Percentiles rank a stretch among this genome's conserved stretches.
Conservation (phyloP, 1,284 basidiomycete species). For the Naganishia cerealis region DNA sequence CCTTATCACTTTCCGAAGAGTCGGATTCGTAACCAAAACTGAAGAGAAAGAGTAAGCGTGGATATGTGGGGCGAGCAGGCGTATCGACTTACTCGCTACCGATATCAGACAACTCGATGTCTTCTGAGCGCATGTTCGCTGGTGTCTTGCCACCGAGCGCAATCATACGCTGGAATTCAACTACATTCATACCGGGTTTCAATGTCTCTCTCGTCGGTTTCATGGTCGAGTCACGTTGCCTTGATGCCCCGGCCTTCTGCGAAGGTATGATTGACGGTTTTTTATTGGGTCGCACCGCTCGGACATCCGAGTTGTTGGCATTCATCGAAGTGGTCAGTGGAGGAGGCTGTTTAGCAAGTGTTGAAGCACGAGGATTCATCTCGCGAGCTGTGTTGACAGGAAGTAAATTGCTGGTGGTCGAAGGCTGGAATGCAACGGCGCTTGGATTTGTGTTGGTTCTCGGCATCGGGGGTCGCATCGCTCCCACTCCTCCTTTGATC, state of each 20-base stretch:
- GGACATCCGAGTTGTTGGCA: constrained; percentile 17
- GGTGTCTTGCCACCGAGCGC: constrained; percentile 46
- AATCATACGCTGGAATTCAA: constrained; percentile 26
- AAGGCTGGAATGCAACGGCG: neutral
- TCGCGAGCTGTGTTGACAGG: constrained; percentile 9
- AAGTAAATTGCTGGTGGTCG: neutral
- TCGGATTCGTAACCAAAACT: constrained; percentile 68
- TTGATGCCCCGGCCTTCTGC: constrained; percentile 7
- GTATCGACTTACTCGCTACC: constrained; percentile 67
- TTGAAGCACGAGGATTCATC: neutral
- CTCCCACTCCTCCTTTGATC: constrained; percentile 19
- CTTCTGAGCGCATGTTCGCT: constrained; percentile 63
- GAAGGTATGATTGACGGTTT: constrained; percentile 20
- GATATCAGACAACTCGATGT: constrained; percentile 86
- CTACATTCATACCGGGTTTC: constrained; percentile 26
- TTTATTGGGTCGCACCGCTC: constrained; percentile 22
- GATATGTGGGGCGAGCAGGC: neutral
- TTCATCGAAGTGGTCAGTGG: constrained; percentile 23
- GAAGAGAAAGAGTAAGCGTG: constrained; percentile 2
- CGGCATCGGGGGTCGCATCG: constrained; percentile 23
- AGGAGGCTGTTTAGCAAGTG: constrained; percentile 7
- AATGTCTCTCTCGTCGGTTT: constrained; percentile 28
- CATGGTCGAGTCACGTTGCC: constrained; percentile 18
- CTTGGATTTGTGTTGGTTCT: constrained; percentile 22
- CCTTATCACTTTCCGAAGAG: constrained; percentile 80